Base-by-base conservation (phyloP, 148 eudicot genomes). In the Fagopyrum tataricum region DNA sequence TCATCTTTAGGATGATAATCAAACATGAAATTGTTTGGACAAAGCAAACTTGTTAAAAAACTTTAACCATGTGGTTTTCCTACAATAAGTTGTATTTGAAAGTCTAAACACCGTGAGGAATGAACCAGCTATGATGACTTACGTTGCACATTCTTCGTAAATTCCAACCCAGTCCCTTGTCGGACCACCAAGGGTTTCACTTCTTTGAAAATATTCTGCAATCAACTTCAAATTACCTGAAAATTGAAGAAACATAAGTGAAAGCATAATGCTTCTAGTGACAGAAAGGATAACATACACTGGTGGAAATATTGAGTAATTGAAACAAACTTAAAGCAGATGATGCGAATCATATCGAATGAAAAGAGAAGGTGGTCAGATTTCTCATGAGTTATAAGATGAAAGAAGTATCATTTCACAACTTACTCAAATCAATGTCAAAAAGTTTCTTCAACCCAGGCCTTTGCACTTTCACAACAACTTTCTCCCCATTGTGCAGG, bases 61-160 rank as follows among this genome's bases (percentile, higher is more conserved):
- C 61, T 55, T 46, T 23, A 55, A 55, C 23, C 20, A 55, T 20
- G 61, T 55, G 61, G 31, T 20, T 55, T 23, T 55, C 24, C 11
- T 55, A 3, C 21, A 20, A 21, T 7, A 52, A 52, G 6, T 53
- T 55, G 8, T 55, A 55, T 24, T 55, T 55, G 61, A 14, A 37
- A 64, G 4, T 61, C 67, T 26, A 1, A 64, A 6, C 43, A 59
- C 41, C 56, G 41, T 44, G 44, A 40, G 44, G 40, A 76, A 72
- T 5, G 44, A 13, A 48, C 71, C 41, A 41, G 17, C 69, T 23
- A 41, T 17, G 64, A 41, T 17, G 64, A 81, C 86, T 84, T 89
- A 96, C 99, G 85, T 96, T n/a, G 92, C 91, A 85, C 97, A 96
- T 76, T 96, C 99, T 72, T 96, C 97, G 76, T 96, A 92, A 62